Conservation (phyloP, 139 green algal genomes). For the Tetraselmis chui region DNA sequence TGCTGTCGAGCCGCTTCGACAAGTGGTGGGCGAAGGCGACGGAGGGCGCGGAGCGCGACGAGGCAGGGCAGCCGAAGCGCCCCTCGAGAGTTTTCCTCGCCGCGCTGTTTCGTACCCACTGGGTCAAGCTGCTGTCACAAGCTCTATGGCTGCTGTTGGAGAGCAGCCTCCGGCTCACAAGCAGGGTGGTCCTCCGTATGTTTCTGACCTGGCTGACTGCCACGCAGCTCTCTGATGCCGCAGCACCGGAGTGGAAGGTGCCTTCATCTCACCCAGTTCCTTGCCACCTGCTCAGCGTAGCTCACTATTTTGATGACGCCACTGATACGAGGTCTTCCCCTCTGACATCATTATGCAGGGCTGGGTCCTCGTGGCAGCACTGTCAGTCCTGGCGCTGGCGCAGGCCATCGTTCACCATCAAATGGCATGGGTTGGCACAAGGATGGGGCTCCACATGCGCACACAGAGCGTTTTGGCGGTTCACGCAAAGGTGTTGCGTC, state of each 20-base stretch:
- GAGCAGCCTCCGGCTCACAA: slow-evolving; percentile 28
- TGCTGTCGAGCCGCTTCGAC: slow-evolving; percentile 40
- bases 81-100: slow-evolving; percentile 26
- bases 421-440: slow-evolving; percentile 68
- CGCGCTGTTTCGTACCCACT: slow-evolving; percentile 41
- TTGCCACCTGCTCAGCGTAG: too few species aligned
- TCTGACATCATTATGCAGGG: too few species aligned
- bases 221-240: slow-evolving; percentile 7
- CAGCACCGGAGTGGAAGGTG: too few species aligned
- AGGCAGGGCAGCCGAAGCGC: neutral
- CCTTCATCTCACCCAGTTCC: too few species aligned
- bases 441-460: slow-evolving; percentile 51
- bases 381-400: slow-evolving; percentile 39
- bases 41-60: slow-evolving; percentile 18
- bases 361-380: slow-evolving; percentile 56
- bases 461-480: slow-evolving; percentile 38
- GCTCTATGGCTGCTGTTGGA: slow-evolving; percentile 40
- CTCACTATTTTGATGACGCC: too few species aligned
- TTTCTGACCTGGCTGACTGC: slow-evolving; percentile 59
- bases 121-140: slow-evolving; percentile 32
- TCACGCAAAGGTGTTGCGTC: slow-evolving; percentile 48
- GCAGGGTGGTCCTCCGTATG: slow-evolving; percentile 54
- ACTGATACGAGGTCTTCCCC: too few species aligned
- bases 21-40: slow-evolving; percentile 17
- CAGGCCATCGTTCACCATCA: slow-evolving; percentile 73